Conservation (phyloP, 805 yeast genomes). For the Wickerhamiella domercqiae region DNA sequence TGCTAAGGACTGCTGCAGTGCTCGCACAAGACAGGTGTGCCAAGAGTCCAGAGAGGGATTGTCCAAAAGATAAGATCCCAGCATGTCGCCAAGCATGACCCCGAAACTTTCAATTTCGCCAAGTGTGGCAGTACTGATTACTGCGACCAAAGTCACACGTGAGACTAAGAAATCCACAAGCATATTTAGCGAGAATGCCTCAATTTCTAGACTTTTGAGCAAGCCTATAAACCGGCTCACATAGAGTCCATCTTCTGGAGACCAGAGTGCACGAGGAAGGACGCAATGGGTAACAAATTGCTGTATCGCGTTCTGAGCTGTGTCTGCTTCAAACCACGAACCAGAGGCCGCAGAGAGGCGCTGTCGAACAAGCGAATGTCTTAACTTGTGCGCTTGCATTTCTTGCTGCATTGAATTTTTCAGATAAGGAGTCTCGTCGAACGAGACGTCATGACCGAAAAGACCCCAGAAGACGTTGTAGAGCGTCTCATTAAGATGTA, state of each 20-base stretch:
- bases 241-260: conserved; percentile 12
- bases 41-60: neutral
- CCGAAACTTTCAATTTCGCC: conserved; percentile 13
- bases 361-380: neutral
- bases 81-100: conserved; percentile 6
- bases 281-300: conserved; percentile 2
- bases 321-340: neutral
- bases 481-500: neutral
- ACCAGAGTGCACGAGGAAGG: conserved; percentile 6
- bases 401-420: neutral
- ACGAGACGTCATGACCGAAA: neutral
- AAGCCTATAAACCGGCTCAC: conserved; percentile 8
- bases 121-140: conserved; percentile 7
- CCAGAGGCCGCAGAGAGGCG: neutral
- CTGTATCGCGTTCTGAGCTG: neutral
- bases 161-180: conserved; percentile 1
- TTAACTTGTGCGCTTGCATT: neutral
- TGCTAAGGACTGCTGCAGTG: conserved; percentile 5
- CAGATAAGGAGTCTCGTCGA: neutral
- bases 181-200: neutral
- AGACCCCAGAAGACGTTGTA: neutral
- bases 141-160: conserved; percentile 5
- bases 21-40: neutral
- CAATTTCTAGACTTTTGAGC: neutral
- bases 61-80: neutral